Evolutionary conservation across 176 grass and related monocot species (phyloP), one percentile per base, ranked within the genome.

Genomic region (Musa schizocarpa): DNA sequence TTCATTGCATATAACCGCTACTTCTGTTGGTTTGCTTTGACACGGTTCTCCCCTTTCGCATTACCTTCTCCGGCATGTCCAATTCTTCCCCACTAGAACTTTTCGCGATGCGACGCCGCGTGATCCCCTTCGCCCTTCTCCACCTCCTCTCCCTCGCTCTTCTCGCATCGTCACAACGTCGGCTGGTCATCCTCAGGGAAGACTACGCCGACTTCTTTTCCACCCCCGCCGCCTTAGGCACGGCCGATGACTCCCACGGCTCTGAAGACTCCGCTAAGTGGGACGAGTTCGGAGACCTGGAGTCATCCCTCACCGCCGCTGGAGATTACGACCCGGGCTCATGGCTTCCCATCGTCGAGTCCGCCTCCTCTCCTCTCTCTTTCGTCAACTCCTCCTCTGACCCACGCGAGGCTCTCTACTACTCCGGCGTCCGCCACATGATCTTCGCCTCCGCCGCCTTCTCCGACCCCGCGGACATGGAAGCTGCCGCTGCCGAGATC

Each of bases 221-320:
- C 8, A 86, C 84, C 53, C 69, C 85, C 52, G 50, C 83, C 58
- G 3, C 3, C 19, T 43, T 43, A 6, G 58, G 5, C 58, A 19
- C 17, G 24, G 69, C 52, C 54, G 86, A 89, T 53, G 79, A 76
- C 10, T 81, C 75, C 43, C 84, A 48, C 17, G 23, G 19, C 9
- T 21, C 17, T 13, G 64, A 68, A 58, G 11, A 82, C 11, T 65
- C 63, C 63, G 81, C 82, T 21, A 89, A 90, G 13, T 97, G 94
- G 94, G 94, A 97, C 82, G 90, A 96, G 61, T 92, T 96, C 83
- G 69, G 85, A 8, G 83, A 88, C 71, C 82, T 77, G n/a, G 82
- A 82, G 54, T 73, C 83, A 57, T 20, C 80, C 65, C 22, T 69
- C 5, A 80, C 82, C 54, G 84, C 78, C 43, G 80, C 80, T 63